Base-by-base conservation (phyloP, 2,329 filamentous ascomycete genomes). In the Colletotrichum sp. region DNA sequence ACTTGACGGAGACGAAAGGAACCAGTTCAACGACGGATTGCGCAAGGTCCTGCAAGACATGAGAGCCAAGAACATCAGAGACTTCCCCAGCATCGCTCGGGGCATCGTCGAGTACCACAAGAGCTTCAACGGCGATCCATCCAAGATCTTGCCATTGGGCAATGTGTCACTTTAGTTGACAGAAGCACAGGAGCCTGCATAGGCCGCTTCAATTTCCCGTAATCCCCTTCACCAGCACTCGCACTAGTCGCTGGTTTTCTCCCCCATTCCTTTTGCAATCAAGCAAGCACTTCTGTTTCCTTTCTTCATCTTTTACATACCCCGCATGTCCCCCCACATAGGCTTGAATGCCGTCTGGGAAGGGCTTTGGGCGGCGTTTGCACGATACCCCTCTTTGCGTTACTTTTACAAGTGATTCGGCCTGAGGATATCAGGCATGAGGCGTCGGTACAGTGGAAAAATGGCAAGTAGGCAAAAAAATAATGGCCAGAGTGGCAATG, bases 101-200 rank as follows among this genome's bases (percentile, higher is more conserved):
- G 90, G 91, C 71, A 94, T 95, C 80, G 88, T 94, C 82, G 89
- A 92, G 78, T 94, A 92, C 83, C 91, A 93, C 80, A 88, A 91
- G 77, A 88, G 88, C 71, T 94, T 95, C 80, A 86, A 93, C 32
- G 90, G 89, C 79, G 93, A 95, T 84, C 87, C 88, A 77, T 91
- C 90, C 80, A 92, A 91, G 85, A 88, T 94, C 65, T 85, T 95
- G 62, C 88, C 88, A 70, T 85, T 93, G 78, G 90, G 91, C 78
- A 83, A 86, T 75, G 85, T 90, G 78, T 81, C 82, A 72, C 79
- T 86, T 39, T 86, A 77, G 84, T 32, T 65, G 44, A 63, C 62
- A 44, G 62, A 64, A 73, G 44, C 67, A 55, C 63, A 52, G 36
- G 34, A 26, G 44, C 64, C n/a, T 52, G 30, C 63, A 30, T 30